phyloP scores from a whole-genome alignment of 257 asterid species.

The Nicotiana obtusifolia region DNA sequence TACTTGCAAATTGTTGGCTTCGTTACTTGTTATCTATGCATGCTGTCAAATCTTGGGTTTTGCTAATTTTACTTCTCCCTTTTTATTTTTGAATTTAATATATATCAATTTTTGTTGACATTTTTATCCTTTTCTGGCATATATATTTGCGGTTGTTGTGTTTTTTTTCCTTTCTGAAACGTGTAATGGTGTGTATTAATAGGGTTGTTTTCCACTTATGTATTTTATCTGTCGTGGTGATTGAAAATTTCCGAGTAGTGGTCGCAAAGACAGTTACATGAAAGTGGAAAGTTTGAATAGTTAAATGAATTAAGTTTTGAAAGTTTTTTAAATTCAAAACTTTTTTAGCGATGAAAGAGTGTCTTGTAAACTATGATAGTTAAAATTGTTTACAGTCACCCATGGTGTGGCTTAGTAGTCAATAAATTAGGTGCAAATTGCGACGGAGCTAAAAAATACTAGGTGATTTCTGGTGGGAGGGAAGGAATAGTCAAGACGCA shows the following conservation, averaged over 20 bases:
- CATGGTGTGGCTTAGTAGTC: no score
- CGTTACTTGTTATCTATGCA: neutral
- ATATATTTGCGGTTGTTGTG: neutral
- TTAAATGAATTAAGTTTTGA: neutral
- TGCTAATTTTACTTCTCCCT: no score
- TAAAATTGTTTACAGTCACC: neutral
- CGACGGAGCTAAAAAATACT: no score
- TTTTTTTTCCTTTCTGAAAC: neutral
- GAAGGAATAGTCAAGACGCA: no score
- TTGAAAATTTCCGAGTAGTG: neutral
- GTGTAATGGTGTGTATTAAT: neutral
- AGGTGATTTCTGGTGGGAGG: no score
- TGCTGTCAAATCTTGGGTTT: constrained; percentile 17
- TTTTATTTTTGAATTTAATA: neutral
- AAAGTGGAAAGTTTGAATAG: neutral
- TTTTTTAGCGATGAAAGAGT: no score
- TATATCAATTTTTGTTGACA: neutral
- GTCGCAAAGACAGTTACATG: neutral
- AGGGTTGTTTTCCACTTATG: neutral
- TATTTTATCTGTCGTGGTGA: neutral
- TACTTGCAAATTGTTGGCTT: neutral
- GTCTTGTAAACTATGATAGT: neutral
- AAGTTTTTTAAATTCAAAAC: neutral
- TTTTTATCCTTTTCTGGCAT: neutral
- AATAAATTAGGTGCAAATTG: no score